Percentiles rank a stretch among this genome's conserved stretches.
These are phyloP conservation scores for Rhypophila decipiens DNA, from an alignment of 495 filamentous ascomycete species.

Conservation along the genomic window DNA sequence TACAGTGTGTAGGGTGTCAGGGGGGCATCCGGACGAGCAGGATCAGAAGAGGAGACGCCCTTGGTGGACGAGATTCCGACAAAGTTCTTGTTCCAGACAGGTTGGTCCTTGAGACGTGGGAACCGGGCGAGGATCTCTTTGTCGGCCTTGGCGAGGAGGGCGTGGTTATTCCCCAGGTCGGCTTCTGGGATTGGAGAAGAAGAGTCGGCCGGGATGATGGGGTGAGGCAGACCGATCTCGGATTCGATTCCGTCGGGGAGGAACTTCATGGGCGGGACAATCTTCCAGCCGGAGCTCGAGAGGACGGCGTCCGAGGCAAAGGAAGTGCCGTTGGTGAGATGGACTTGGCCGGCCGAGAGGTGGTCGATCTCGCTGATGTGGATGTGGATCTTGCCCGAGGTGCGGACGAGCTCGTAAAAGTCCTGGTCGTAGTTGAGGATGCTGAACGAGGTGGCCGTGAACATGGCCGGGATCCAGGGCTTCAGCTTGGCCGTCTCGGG, in stretches of 20 bases:
- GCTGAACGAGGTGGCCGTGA: conserved; percentile 48
- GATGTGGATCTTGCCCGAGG: conserved; percentile 47
- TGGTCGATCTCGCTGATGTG: conserved; percentile 52
- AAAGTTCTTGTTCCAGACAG: conserved; percentile 30
- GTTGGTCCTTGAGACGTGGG: conserved; percentile 49
- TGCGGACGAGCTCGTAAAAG: conserved; percentile 52
- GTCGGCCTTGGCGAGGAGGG: conserved; percentile 41
- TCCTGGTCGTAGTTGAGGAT: conserved; percentile 62
- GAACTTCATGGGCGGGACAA: conserved; percentile 54
- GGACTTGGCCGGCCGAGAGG: conserved; percentile 42
- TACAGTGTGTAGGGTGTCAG: conserved; percentile 43
- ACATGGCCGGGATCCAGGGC: conserved; percentile 56
- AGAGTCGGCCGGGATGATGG: neutral
- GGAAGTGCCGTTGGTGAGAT: conserved; percentile 46
- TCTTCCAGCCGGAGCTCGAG: conserved; percentile 59
- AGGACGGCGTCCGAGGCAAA: conserved; percentile 56
- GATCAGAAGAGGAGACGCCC: conserved; percentile 18
- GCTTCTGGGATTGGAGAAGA: conserved; percentile 2
- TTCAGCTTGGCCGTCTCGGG: conserved; percentile 55
- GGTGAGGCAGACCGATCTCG: conserved; percentile 33
- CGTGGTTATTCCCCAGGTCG: conserved; percentile 14
- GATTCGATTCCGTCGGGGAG: conserved; percentile 44
- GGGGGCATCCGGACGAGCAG: conserved; percentile 19
- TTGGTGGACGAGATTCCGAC: conserved; percentile 28
- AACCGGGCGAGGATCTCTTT: conserved; percentile 57